Evolutionary conservation across 208 protist genomes (phyloP), one percentile per base, ranked within the genome.

Genomic region (Naegleria gruberi): DNA sequence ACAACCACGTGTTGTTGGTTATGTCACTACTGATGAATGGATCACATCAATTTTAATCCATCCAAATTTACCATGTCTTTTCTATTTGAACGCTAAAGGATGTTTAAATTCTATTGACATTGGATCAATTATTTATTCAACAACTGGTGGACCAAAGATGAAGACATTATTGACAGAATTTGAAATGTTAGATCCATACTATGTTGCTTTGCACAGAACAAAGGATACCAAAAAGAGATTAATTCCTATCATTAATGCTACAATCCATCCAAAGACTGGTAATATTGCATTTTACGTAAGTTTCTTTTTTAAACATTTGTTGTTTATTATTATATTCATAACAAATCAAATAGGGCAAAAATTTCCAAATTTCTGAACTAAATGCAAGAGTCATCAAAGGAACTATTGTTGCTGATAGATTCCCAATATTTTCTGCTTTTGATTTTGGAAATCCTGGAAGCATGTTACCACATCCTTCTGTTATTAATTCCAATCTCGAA

Each of bases 61-160:
- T 88, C 45, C 84, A 65, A 88, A 3, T 65, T 40, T 88, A 43
- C 84, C 43, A 26, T 88, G 84, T 42, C 46, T 88, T 5, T 44
- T 88, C 5, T 34, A 23, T 51, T 88, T 88, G n/a, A 65, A 34
- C 43, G 30, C 4, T 40, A 88, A 88, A 26, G 83, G 83, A 26
- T 87, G 83, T 34, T 87, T 87, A 41, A 87, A 55, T 30, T 30
- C 83, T 40, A 55, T 87, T 17, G 26, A 45, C 19, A 55, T 87
- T 87, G 44, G 44, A 45, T 40, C 34, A 15, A 41, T 87, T 1
- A 87, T 87, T 87, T 42, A 87, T 87, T 30, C 83, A 55, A 55
- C 23, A 55, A 37, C 65, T 37, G 65, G 65, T 37, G 65, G 65
- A 37, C 65, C 65, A 37, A 77, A 77, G 34, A 77, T 77, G 65